Percentiles rank a stretch among this genome's conserved stretches.
Evolutionary conservation across 2,329 filamentous ascomycete species (phyloP).

Genomic region (Triangularia setosa): DNA sequence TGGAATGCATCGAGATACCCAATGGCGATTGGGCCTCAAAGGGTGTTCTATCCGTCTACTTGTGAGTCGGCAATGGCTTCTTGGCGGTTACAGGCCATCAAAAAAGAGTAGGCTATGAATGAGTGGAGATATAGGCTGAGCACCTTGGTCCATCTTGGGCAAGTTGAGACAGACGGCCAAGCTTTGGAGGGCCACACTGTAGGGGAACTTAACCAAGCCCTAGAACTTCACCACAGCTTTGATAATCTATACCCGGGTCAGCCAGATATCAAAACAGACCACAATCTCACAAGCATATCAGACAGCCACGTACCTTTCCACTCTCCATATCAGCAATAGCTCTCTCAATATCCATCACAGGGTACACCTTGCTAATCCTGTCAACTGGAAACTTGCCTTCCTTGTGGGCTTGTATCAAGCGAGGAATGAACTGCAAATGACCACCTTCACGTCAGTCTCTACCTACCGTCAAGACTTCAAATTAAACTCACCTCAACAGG

Average conservation of each 20-base stretch:
- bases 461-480: background rate
- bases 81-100: no score
- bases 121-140: no score
- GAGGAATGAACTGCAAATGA: constrained; percentile 32
- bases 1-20: no score
- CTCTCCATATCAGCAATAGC: constrained; percentile 27
- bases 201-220: no score
- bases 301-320: constrained; percentile 22
- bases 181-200: no score
- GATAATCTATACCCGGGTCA: constrained; percentile 6
- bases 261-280: background rate
- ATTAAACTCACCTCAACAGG: constrained; percentile 24
- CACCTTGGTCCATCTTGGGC: no score
- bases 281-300: background rate
- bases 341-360: constrained; percentile 24
- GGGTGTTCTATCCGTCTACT: no score
- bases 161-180: no score
- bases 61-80: no score
- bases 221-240: constrained; percentile 15
- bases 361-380: constrained; percentile 31
- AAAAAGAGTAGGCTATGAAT: no score
- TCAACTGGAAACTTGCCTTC: constrained; percentile 34
- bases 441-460: background rate
- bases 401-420: constrained; percentile 31
- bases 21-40: no score